Evolutionary conservation across 768 basidiomycete species (phyloP), one percentile per base, ranked within the genome.

Genomic region (Boletus subcaerulescens): DNA sequence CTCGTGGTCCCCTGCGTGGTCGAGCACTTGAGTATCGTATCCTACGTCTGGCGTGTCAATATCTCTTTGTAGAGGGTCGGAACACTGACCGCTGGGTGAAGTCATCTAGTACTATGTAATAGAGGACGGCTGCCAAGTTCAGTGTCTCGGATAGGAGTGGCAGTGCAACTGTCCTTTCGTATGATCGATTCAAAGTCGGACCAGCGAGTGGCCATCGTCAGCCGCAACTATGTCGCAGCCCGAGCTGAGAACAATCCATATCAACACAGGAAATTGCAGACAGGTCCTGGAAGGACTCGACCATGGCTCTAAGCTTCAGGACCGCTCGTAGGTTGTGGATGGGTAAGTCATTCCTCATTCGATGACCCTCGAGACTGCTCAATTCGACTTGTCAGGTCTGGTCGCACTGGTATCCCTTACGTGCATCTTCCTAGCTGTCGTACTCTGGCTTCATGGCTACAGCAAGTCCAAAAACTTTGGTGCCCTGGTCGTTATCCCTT

Each of bases 241-340:
- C 42, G 29, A 32, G 29, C 42, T 41, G 38, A 24, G 15, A 48
- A 17, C 17, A n/a, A 46, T 9, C n/a, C 12, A 49, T 45, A 48
- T 39, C 40, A 15, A 8, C 22, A 31, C 35, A 12, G 15, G n/a
- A n/a, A 18, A 20, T 18, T 24, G 11, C 26, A 38, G 22, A 53
- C n/a, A 11, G 43, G 42, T 49, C 29, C 44, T 11, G 14, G 13
- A 35, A 36, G 44, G 32, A 50, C 13, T 17, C 36, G 45, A 35
- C 10, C 53, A 78, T 79, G 77, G 65, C 62, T n/a, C 49, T 78
- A n/a, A 72, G 74, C 45, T 81, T 82, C 57, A 71, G 73, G 52
- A 72, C 71, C 5, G 76, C 76, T 55, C 77, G 80, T 42, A 70
- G 62, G 56, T 52, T 73, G 15, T 63, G 80, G 53, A 74, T 78